These are phyloP conservation scores for Melampsora allii-populina DNA, from an alignment of 1,284 basidiomycete genomes.

Conservation along the genomic window DNA sequence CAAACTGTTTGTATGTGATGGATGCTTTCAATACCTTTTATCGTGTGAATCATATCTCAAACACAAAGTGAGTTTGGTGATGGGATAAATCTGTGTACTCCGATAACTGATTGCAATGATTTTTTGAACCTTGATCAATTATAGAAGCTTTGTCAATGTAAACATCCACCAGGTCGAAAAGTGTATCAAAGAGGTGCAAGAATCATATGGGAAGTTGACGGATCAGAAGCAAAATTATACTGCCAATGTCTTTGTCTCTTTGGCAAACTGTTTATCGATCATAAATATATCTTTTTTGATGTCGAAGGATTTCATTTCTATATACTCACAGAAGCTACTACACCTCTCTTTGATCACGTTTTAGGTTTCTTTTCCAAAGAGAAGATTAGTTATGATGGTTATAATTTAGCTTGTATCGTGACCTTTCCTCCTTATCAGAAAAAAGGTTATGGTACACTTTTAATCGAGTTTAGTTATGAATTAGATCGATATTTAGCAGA, in stretches of 20 bases:
- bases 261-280: conserved; percentile 98
- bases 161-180: conserved; percentile 78
- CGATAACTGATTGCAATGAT: not conserved
- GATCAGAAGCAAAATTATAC: conserved; percentile 81
- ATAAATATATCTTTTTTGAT: conserved; percentile 96
- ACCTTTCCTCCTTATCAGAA: conserved; percentile 90
- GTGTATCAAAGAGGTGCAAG: conserved; percentile 88
- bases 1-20: conserved; percentile 76
- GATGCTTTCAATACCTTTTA: conserved; percentile 95
- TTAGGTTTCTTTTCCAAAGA: conserved; percentile 96
- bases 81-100: not conserved
- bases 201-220: conserved; percentile 94
- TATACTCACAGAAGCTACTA: conserved; percentile 76
- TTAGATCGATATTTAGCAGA: not conserved
- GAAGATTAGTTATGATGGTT: conserved; percentile 91
- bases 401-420: conserved; percentile 95
- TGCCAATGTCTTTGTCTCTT: conserved; percentile 94
- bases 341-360: conserved; percentile 72
- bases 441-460: conserved; percentile 84
- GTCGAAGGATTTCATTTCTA: conserved; percentile 71
- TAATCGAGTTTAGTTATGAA: conserved; percentile 92
- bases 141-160: conserved; percentile 67
- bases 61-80: conserved; percentile 63
- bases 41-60: conserved; percentile 67
- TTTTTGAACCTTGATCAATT: not conserved